Base-by-base conservation (phyloP, 2,329 filamentous ascomycete species). In the Colletotrichum zoysiae region DNA sequence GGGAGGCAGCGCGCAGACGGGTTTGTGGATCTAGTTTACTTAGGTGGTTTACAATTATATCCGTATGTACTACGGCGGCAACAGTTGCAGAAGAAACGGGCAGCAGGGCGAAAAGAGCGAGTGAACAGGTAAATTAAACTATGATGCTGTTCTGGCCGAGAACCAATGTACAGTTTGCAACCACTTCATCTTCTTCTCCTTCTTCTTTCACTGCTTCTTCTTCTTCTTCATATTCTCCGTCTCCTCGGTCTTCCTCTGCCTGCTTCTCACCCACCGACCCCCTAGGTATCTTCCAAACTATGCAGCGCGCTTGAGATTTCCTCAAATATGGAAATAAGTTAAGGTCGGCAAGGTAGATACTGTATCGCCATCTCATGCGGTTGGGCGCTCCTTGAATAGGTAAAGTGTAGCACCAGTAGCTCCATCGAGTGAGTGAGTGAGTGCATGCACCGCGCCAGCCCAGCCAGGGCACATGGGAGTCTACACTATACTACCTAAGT, bases 401-500 rank as follows among this genome's bases (percentile, higher is more conserved):
- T n/a, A 58, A 20, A 53, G 53, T 59, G 40, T 44, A 30, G 33
- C 44, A 48, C 53, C 50, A 64, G 40, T 55, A 64, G 46, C 58
- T 40, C 53, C 59, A 64, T 69, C 65, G 69, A 69, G 7, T 9
- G 35, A 38, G 5, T 9, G 35, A 38, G 35, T 38, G 35, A 38
- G 46, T 64, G 40, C 53, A 59, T 60, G 65, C 64, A 69, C 38
- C 59, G 53, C 64, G 50, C 53, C 50, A 61, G 61, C 33, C 64
- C 63, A 56, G 53, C 53, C 23, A 64, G 44, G 33, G 61, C 42
- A 56, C 40, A 67, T 35, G n/a, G 63, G 56, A 42, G 14, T 16
- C 14, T 42, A 18, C 38, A 4, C 38, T 14, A 4, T 14, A 38
- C 8, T 38, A 11, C 1, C n/a, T n/a, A n/a, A n/a, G 35, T 38